Evolutionary conservation across 225 moss, liverwort and hornwort genomes (phyloP), one percentile per base, ranked within the genome.

Genomic region (Asterella californica): DNA sequence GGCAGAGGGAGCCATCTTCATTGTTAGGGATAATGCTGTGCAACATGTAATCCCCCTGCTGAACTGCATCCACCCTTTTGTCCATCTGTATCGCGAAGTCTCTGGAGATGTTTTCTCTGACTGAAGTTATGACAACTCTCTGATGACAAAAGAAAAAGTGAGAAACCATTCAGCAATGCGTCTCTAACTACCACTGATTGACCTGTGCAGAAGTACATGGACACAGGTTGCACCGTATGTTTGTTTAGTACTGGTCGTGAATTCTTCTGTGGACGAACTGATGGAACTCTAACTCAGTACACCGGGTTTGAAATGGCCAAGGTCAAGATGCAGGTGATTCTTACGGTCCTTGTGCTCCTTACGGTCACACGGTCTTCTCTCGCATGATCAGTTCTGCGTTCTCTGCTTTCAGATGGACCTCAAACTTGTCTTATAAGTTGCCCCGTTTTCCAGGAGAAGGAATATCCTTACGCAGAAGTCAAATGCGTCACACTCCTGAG

Each of bases 221-320:
- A 90, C 76, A 84, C 89, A 34, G 89, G 90, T 64, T 71, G 64
- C 67, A 89, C 82, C 17, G 74, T 90, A 18, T 89, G 85, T 57
- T 60, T 92, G 18, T 61, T 81, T 63, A 83, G 79, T 38, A 92
- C 90, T 6, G 79, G 79, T 38, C 85, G 85, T 68, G 92, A 90
- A 55, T 90, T 92, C 42, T 81, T 84, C 55, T 80, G 86, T 54
- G 92, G 87, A 65, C 83, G 85, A 79, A 59, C 70, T 70, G 92
- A 92, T 84, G 92, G 90, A 76, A 82, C 33, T 50, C 77, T 92
- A 70, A 74, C 72, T 25, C 76, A 82, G 57, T 92, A 84, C 18
- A 85, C 85, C 55, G 92, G 92, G 33, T 92, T 92, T 79, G 92
- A 92, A 57, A 80, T 86, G 78, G 90, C 89, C 10, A 90, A 84